phyloP scores from a whole-genome alignment of 2,329 filamentous ascomycete species.

The Aspergillus niger region DNA sequence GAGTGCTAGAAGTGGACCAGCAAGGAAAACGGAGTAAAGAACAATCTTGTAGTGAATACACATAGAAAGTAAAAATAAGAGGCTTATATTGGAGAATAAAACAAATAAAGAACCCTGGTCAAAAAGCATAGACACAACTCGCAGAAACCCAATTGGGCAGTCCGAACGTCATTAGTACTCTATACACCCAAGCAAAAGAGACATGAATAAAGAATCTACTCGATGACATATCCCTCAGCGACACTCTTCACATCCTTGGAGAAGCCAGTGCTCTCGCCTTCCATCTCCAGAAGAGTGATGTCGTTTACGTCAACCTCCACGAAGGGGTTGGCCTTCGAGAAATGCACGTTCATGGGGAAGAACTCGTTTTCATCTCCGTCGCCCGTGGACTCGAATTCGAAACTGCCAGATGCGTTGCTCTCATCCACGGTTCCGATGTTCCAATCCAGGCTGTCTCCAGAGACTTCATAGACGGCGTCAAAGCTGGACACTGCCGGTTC shows the following conservation, averaged over 20 bases:
- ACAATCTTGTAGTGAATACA: neutral
- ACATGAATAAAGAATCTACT: constrained; percentile 33
- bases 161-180: constrained; percentile 43
- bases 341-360: constrained; percentile 94
- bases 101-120: constrained; percentile 25
- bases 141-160: constrained; percentile 18
- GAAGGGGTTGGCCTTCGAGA: constrained; percentile 82
- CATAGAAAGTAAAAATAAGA: neutral
- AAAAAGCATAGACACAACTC: constrained; percentile 20
- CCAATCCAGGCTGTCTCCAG: constrained; percentile 92
- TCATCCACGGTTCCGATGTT: constrained; percentile 83
- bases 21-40: neutral
- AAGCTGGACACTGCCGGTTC: constrained; percentile 91
- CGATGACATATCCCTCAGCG: constrained; percentile 49
- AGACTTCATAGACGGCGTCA: constrained; percentile 91
- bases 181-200: constrained; percentile 32
- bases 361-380: constrained; percentile 90
- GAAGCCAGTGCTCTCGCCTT: constrained; percentile 47
- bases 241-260: constrained; percentile 49
- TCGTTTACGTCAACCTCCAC: constrained; percentile 80
- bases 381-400: constrained; percentile 89
- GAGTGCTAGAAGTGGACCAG: no score
- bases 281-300: constrained; percentile 48
- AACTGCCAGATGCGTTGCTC: constrained; percentile 78
- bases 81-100: constrained; percentile 22